phyloP scores from a whole-genome alignment of 2,329 filamentous ascomycete genomes.

The Akanthomyces dipterigenus region DNA sequence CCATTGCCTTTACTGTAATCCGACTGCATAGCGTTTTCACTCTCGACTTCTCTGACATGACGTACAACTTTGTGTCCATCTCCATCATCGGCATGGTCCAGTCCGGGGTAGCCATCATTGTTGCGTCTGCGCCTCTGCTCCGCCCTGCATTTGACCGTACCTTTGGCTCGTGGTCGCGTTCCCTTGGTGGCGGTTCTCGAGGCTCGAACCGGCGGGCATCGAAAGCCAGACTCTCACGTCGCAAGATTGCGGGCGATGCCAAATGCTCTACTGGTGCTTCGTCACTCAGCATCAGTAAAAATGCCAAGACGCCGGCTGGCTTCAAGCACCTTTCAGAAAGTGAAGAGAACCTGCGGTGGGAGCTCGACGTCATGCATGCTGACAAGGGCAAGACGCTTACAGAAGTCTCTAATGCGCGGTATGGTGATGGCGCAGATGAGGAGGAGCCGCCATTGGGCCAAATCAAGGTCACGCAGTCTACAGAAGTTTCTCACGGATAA shows the following conservation, averaged over 20 bases:
- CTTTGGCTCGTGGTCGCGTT: conserved; percentile 6
- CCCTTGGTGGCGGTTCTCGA: background rate
- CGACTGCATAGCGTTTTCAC: conserved; percentile 16
- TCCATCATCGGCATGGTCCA: conserved; percentile 15
- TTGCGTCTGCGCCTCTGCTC: conserved; percentile 15
- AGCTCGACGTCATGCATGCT: conserved; percentile 14
- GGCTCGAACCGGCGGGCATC: background rate
- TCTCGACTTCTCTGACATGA: conserved; percentile 16
- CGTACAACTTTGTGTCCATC: conserved; percentile 12
- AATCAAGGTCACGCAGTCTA: conserved; percentile 12
- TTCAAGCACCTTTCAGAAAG: conserved; percentile 17
- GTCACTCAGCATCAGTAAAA: background rate
- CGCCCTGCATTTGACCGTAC: conserved; percentile 17
- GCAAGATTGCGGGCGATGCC: background rate
- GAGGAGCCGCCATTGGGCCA: conserved; percentile 8
- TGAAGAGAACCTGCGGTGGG: conserved; percentile 17
- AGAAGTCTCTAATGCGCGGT: conserved; percentile 2
- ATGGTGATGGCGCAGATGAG: background rate
- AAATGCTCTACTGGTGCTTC: conserved; percentile 1
- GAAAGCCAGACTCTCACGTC: background rate
- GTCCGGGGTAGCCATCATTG: conserved; percentile 16
- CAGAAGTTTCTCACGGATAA: conserved; percentile 6
- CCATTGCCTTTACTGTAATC: conserved; percentile 14
- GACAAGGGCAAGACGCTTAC: conserved; percentile 14
- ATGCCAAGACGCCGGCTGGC: background rate